A percentile compares a stretch with the other conserved stretches of the same genome.
Evolutionary conservation across 352 stramenopile genomes (phyloP).

Genomic region (Globisporangium acanthophoron): DNA sequence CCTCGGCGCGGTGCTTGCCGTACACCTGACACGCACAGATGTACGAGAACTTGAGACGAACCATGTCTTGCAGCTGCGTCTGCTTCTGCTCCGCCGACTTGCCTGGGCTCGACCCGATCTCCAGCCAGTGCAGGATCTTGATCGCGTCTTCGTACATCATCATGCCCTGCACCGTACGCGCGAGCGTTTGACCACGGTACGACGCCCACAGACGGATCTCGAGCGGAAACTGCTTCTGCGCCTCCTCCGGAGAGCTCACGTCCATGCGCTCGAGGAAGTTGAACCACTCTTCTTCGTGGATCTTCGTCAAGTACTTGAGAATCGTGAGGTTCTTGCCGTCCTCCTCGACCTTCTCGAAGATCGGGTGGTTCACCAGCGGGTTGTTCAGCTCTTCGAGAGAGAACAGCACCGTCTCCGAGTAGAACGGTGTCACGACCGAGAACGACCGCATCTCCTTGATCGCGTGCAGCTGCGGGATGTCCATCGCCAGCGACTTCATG

Average conservation of each 20-base stretch:
- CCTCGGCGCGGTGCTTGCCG: constrained; percentile 66
- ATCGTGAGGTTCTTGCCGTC: constrained; percentile 78
- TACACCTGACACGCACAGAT: constrained; percentile 84
- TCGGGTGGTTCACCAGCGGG: constrained; percentile 60
- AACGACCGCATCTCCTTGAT: constrained; percentile 84
- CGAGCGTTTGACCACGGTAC: constrained; percentile 70
- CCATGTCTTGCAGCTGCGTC: constrained; percentile 71
- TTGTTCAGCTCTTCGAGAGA: constrained; percentile 62
- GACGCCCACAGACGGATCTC: constrained; percentile 77
- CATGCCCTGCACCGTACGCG: constrained; percentile 74
- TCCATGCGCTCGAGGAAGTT: constrained; percentile 78
- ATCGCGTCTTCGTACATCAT: constrained; percentile 82
- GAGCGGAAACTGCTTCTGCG: constrained; percentile 50
- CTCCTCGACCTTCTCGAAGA: constrained; percentile 72
- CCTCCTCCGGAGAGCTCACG: constrained; percentile 56
- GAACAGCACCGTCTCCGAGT: constrained; percentile 65
- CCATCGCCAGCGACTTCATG: constrained; percentile 76
- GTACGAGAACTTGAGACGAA: constrained; percentile 79
- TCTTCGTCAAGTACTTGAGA: constrained; percentile 75
- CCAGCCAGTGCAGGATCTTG: constrained; percentile 78
- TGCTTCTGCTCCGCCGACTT: constrained; percentile 71
- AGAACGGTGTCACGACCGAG: constrained; percentile 76
- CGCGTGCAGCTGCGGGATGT: constrained; percentile 62
- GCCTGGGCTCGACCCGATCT: constrained; percentile 63
- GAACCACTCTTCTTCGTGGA: constrained; percentile 72